A percentile compares a stretch with the other conserved stretches of the same genome.
phyloP scores from a whole-genome alignment of 768 basidiomycete genomes.

The Termitomyces sp. region DNA sequence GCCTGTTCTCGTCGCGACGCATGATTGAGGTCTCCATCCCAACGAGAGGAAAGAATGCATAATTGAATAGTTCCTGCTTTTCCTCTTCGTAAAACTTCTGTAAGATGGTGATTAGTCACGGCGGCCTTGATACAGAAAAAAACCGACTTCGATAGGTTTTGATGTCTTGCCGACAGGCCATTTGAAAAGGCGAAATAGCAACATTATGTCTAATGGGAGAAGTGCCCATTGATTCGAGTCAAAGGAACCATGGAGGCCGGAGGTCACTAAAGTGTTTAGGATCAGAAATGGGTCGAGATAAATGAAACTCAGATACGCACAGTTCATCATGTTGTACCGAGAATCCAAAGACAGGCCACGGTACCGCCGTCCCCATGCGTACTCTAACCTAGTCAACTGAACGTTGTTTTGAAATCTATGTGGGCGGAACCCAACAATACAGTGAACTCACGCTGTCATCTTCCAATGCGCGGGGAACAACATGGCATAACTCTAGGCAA shows the following conservation, averaged over 20 bases:
- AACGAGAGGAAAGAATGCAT: background rate
- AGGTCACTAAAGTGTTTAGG: background rate
- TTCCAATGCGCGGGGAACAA: background rate
- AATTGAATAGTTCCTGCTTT: background rate
- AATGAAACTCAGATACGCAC: background rate
- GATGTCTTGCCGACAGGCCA: background rate
- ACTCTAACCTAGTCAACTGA: background rate
- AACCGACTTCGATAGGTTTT: background rate
- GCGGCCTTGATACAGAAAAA: too few relatives aligned
- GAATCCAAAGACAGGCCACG: background rate
- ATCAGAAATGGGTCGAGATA: background rate
- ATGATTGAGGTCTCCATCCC: background rate
- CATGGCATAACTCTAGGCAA: background rate
- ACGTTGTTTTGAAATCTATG: too few relatives aligned
- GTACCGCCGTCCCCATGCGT: background rate
- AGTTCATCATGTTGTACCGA: background rate
- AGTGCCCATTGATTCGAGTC: background rate
- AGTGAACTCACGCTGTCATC: background rate
- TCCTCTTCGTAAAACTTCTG: background rate
- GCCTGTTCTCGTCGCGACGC: background rate
- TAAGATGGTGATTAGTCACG: background rate
- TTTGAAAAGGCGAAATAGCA: background rate
- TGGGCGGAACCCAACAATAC: background rate
- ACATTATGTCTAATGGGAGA: background rate
- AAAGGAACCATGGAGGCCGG: background rate